A percentile compares a stretch with the other conserved stretches of the same genome.
These are phyloP conservation scores for Immersiella caudata DNA, from an alignment of 495 filamentous ascomycete species.

Conservation along the genomic window DNA sequence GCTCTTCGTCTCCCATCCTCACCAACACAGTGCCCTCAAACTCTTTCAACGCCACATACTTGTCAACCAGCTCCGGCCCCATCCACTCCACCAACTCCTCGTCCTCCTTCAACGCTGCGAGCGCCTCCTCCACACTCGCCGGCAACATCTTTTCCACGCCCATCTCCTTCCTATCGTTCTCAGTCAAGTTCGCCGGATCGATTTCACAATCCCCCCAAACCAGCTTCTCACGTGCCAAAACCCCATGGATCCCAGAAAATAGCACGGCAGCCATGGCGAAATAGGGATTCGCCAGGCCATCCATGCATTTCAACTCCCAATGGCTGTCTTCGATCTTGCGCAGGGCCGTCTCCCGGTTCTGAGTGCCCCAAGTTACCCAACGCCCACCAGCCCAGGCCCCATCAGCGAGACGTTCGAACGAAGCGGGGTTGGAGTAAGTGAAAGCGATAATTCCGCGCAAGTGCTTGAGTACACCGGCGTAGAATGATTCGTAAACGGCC, in stretches of 20 bases:
- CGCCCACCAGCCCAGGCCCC: constrained; percentile 74
- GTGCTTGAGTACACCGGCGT: constrained; percentile 67
- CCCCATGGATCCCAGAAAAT: constrained; percentile 64
- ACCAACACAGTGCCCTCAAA: constrained; percentile 54
- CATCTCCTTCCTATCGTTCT: constrained; percentile 51
- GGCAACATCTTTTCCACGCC: constrained; percentile 60
- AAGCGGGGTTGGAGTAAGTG: constrained; percentile 58
- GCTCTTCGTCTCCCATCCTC: constrained; percentile 46
- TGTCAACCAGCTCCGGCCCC: constrained; percentile 57
- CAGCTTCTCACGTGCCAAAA: constrained; percentile 51
- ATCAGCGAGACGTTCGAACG: constrained; percentile 66
- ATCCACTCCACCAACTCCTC: constrained; percentile 49
- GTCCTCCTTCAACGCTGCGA: constrained; percentile 53
- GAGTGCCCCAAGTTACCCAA: constrained; percentile 74
- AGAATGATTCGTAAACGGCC: constrained; percentile 58
- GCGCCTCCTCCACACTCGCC: constrained; percentile 52
- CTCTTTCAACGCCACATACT: constrained; percentile 64
- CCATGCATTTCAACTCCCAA: constrained; percentile 72
- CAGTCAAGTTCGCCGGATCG: constrained; percentile 56
- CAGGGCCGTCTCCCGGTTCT: constrained; percentile 73
- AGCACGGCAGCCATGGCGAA: constrained; percentile 68
- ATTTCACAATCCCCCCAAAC: constrained; percentile 60
- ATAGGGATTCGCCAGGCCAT: constrained; percentile 76
- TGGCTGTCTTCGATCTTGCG: constrained; percentile 62
- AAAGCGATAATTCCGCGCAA: constrained; percentile 68